Base-by-base conservation (phyloP, 306 rosid genomes). In the Arachis hypogaea region DNA sequence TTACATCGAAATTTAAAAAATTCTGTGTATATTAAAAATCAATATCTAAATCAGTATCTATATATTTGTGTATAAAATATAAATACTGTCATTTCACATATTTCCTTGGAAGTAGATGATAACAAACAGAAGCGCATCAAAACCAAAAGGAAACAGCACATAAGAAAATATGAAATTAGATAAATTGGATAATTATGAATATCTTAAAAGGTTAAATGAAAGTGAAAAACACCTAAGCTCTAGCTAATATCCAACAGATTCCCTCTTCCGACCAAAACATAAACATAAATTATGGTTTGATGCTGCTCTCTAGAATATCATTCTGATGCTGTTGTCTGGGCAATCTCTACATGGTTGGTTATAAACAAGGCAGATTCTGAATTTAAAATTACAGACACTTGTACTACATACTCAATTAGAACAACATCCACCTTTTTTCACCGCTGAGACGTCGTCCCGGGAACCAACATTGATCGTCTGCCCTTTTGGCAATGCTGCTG, bases 341-440 rank as follows among this genome's bases (percentile, higher is more conserved):
- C 66, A 77, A 73, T 66, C 84, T 85, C 84, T 76, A 78, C 51
- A 85, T 73, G 49, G 80, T 80, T 79, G 49, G 80, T 80, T 79
- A 85, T 80, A 70, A 73, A 68, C 85, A 87, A 6, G 76, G 74
- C 49, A 22, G 50, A 72, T 63, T 73, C 65, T 42, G 7, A 70
- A 63, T 46, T 46, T 46, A 65, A 74, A 51, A 44, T 43, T 63
- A 71, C 74, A 64, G 63, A 66, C 18, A 79, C 36, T 73, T 68
- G 9, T 7, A 16, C 73, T 29, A 66, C 83, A 30, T 7, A n/a
- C 70, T 85, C 81, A 92, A 76, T 79, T 3, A 55, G 86, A 79
- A 73, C 86, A 83, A 75, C 86, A 83, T 71, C 86, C 86, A 66
- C 56, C 10, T 66, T 79, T 75, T 68, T 83, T 83, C 73, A 83